Base-by-base conservation (phyloP, 495 filamentous ascomycete species). In the Penicillium argentinense region DNA sequence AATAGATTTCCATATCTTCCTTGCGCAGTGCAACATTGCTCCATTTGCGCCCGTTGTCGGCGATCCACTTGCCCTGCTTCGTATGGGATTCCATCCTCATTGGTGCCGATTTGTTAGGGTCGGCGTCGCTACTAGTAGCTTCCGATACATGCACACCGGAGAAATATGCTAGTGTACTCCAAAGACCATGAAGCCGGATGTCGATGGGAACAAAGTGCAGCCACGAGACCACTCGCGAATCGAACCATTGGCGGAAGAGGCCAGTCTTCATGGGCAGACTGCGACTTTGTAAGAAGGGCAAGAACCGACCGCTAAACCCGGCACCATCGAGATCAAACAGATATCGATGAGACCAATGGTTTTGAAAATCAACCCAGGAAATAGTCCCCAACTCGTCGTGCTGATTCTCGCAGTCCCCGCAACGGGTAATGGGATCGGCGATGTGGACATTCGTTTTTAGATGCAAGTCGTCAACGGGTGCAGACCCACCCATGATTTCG, bases 1-100 rank as follows among this genome's bases (percentile, higher is more conserved):
- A 74, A 57, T 92, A 95, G 21, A 91, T 77, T 64, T 89, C 83
- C 83, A 87, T 89, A 60, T 95, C 89, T 67, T 91, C 86, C 51
- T 78, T 83, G 56, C 88, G 72, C 26, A 93, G 47, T 7, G 82
- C 86, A 47, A 72, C 77, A 2, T 66, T 64, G 1, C 81, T 79
- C 86, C 87, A 91, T 44, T 76, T 70, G 26, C 72, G 67, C 3
- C 87, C 87, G 53, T 82, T 60, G 38, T 85, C 77, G 11, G 86
- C 85, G 50, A 95, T 89, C 74, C 67, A 70, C 47, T 75, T 64
- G 11, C 77, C 78, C 16, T 78, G 76, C 43, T 72, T 67, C 25
- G 75, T 59, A 62, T 77, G 53, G 43, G 64, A 29, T 12, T 62
- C 51, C 62, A 67, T 67, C 17, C 51, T 28, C 34, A 60, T 33